Base-by-base conservation (phyloP, 352 stramenopile species). In the Globisporangium iwayamae region DNA sequence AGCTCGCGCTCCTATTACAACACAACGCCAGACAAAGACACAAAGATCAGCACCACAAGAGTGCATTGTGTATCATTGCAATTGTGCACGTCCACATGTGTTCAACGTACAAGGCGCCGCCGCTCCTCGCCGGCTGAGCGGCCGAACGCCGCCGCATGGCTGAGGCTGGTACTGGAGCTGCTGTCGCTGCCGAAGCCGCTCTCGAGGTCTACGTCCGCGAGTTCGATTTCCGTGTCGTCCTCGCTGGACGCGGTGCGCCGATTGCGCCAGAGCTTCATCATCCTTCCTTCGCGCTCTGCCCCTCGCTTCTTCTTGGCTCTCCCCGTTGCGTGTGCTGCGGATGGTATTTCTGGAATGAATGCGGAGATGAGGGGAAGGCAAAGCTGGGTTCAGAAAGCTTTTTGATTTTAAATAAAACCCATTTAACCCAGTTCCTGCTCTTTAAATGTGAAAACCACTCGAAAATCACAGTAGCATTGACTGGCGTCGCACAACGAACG, bases 1-100 rank as follows among this genome's bases (percentile, higher is more conserved):
- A 91, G 61, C 32, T 91, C 85, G 4, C 83, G 78, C 59, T 94
- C 83, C 67, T 84, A 36, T 43, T 4, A 46, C 53, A 62, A n/a
- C 18, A 54, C 18, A 47, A 25, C 7, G 16, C 43, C n/a, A 48
- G 20, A 8, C 39, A n/a, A 3, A 46, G 4, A n/a, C 39, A n/a
- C 39, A 46, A 13, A 46, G 4, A 10, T 22, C 18, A 48, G 16
- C 16, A 46, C 6, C 16, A 46, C 52, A 53, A 8, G 45, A 32
- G 22, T 22, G 5, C 20, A 34, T 41, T 25, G 30, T 18, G 32
- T 8, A 36, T 36, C 32, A 36, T 36, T 36, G 32, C 32, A 36
- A 28, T 55, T 43, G 43, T 20, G 52, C 32, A 22, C 52, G 14
- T 58, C n/a, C 30, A 30, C 28, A 34, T n/a, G 20, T 18, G 22